Percentiles rank a stretch among this genome's conserved stretches.
phyloP scores from a whole-genome alignment of 176 grass and related monocot genomes.

The Oryza officinalis region DNA sequence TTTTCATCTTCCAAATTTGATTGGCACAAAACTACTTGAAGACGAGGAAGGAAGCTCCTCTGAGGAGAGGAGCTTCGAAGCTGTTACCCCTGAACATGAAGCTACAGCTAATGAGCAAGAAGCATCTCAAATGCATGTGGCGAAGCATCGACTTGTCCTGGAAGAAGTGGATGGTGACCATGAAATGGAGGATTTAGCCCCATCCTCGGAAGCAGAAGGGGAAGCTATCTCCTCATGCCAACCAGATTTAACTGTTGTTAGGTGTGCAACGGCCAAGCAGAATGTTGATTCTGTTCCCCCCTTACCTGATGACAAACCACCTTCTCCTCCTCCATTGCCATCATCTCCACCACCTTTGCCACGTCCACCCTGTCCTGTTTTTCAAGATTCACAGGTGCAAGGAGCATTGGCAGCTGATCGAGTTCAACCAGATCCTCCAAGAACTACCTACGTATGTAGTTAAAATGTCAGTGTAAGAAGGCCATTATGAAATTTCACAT shows the following conservation, averaged over 20 bases:
- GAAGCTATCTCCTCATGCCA: constrained; percentile 35
- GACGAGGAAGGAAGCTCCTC: constrained; percentile 71
- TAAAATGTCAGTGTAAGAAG: constrained; percentile 10
- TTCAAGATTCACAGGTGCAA: constrained; percentile 46
- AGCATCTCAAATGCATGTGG: constrained; percentile 37
- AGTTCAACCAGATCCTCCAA: constrained; percentile 30
- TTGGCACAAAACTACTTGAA: constrained; percentile 67
- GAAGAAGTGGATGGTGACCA: constrained; percentile 91
- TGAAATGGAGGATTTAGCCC: constrained; percentile 96
- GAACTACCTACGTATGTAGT: constrained; percentile 43
- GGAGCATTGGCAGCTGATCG: constrained; percentile 41
- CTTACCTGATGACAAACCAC: constrained; percentile 72
- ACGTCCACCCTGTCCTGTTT: constrained; percentile 19
- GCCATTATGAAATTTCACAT: constrained; percentile 17
- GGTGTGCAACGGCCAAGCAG: constrained; percentile 25
- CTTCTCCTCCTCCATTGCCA: constrained; percentile 92
- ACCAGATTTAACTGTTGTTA: constrained; percentile 30
- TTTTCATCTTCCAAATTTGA: constrained; percentile 74
- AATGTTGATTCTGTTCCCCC: constrained; percentile 56
- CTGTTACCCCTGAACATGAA: constrained; percentile 82
- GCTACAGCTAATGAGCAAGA: constrained; percentile 48
- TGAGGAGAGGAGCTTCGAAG: constrained; percentile 87
- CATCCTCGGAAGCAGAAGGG: constrained; percentile 41
- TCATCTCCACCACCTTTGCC: constrained; percentile 75
- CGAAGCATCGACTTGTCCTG: constrained; percentile 70